A percentile compares a stretch with the other conserved stretches of the same genome.
phyloP scores from a whole-genome alignment of 805 yeast genomes.

The Starmerella vaccinii region DNA sequence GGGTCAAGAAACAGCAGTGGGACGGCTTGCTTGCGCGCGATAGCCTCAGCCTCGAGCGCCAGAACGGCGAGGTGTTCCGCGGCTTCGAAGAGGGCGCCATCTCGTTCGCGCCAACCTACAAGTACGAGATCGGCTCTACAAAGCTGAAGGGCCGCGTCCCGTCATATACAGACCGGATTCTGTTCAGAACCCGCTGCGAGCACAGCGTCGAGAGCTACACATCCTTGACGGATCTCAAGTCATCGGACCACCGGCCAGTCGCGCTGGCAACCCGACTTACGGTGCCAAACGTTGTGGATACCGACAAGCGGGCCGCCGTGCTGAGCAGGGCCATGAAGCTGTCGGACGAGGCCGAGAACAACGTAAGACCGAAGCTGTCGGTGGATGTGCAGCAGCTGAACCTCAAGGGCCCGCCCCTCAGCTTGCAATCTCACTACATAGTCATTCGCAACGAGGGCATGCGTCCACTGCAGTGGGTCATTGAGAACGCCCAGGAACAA shows the following conservation, averaged over 20 bases:
- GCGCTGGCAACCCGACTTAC: slow-evolving; percentile 31
- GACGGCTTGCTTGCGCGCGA: slow-evolving; percentile 36
- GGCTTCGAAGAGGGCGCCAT: slow-evolving; percentile 43
- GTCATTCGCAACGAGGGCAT: slow-evolving; percentile 15
- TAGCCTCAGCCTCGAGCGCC: slow-evolving; percentile 34
- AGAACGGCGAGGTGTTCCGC: slow-evolving; percentile 32
- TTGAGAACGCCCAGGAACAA: slow-evolving; percentile 15
- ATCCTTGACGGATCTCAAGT: slow-evolving; percentile 24
- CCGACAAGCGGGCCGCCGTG: slow-evolving; percentile 30
- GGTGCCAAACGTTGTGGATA: slow-evolving; percentile 33
- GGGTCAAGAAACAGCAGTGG: slow-evolving; percentile 30
- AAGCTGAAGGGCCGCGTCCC: slow-evolving; percentile 36
- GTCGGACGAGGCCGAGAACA: slow-evolving; percentile 39
- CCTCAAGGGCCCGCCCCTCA: slow-evolving; percentile 26
- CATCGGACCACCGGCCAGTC: slow-evolving; percentile 53
- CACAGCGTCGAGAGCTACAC: slow-evolving; percentile 24
- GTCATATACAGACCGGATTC: slow-evolving; percentile 50
- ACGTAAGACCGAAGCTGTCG: slow-evolving; percentile 35
- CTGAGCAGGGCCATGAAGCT: slow-evolving; percentile 34
- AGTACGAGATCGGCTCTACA: slow-evolving; percentile 31
- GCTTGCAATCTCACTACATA: slow-evolving; percentile 2
- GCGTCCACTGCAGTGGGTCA: slow-evolving; percentile 15
- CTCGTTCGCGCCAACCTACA: slow-evolving; percentile 47
- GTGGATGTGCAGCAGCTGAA: slow-evolving; percentile 33
- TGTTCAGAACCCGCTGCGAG: slow-evolving; percentile 31